Evolutionary conservation across 2,329 filamentous ascomycete species (phyloP).

Genomic region (Botryotinia convoluta): DNA sequence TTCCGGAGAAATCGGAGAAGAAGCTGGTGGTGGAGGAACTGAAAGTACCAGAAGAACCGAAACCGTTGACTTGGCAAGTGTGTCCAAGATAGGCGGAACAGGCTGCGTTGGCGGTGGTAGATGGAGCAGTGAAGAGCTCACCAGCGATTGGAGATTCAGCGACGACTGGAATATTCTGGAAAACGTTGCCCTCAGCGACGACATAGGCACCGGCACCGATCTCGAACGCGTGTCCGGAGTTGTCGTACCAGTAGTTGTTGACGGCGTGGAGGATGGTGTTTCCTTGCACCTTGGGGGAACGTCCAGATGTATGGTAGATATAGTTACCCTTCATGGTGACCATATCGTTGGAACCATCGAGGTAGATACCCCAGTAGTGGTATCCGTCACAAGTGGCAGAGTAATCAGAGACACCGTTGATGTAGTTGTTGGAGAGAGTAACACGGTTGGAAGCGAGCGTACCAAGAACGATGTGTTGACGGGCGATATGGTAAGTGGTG

Average conservation of each 20-base stretch:
- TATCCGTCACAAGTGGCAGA: slow-evolving; percentile 46
- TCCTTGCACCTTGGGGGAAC: slow-evolving; percentile 44
- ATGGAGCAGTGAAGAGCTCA: slow-evolving; percentile 23
- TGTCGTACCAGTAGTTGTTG: slow-evolving; percentile 46
- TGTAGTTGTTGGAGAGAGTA: slow-evolving; percentile 48
- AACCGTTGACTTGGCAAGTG: slow-evolving; percentile 29
- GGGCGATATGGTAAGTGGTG: slow-evolving; percentile 41
- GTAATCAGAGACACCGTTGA: slow-evolving; percentile 44
- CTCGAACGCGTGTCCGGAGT: slow-evolving; percentile 47
- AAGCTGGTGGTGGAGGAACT: slow-evolving; percentile 33
- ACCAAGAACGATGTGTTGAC: slow-evolving; percentile 45
- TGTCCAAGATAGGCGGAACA: slow-evolving; percentile 29
- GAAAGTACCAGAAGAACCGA: slow-evolving; percentile 36
- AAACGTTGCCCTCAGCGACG: slow-evolving; percentile 48
- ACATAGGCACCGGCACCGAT: slow-evolving; percentile 37
- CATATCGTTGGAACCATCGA: slow-evolving; percentile 42
- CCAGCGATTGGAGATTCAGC: slow-evolving; percentile 28
- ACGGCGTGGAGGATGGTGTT: slow-evolving; percentile 43
- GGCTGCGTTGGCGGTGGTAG: slow-evolving; percentile 27
- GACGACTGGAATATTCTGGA: slow-evolving; percentile 39
- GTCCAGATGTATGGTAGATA: slow-evolving; percentile 46
- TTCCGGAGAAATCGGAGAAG: slow-evolving; percentile 37
- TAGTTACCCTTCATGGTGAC: slow-evolving; percentile 47
- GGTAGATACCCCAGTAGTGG: slow-evolving; percentile 48
- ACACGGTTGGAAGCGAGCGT: slow-evolving; percentile 40